phyloP scores from a whole-genome alignment of 2,329 filamentous ascomycete species.

The Alternaria arborescens region DNA sequence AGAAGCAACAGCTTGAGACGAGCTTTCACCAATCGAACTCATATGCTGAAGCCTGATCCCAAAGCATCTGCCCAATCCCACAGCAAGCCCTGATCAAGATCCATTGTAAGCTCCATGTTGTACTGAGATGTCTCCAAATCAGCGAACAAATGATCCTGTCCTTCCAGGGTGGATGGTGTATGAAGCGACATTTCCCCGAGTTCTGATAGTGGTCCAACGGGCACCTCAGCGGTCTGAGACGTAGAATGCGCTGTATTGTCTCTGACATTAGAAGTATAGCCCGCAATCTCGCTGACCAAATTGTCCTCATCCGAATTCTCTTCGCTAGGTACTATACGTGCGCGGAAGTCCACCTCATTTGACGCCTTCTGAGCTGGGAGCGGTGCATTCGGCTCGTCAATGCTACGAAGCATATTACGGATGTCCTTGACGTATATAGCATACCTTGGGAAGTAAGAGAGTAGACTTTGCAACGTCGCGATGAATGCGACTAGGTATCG shows the following conservation, averaged over 20 bases:
- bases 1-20: background rate
- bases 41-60: constrained; percentile 2
- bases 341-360: constrained; percentile 17
- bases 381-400: constrained; percentile 11
- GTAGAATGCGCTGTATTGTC: background rate
- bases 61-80: constrained; percentile 22
- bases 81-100: constrained; percentile 9
- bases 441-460: constrained; percentile 12
- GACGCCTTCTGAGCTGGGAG: constrained; percentile 13
- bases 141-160: background rate
- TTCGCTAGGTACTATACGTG: constrained; percentile 2
- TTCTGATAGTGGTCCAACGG: background rate
- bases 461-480: background rate
- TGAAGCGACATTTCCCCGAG: background rate
- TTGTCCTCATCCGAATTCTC: constrained; percentile 11
- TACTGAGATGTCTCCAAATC: constrained; percentile 7
- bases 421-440: constrained; percentile 19
- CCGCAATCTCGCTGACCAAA: background rate
- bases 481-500: constrained; percentile 19
- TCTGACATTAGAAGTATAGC: background rate
- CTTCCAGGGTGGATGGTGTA: background rate
- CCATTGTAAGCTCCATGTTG: background rate
- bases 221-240: no score
- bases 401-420: constrained; percentile 22
- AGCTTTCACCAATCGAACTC: background rate